Conservation (phyloP, 768 basidiomycete genomes). For the Leccinum imitatum region DNA sequence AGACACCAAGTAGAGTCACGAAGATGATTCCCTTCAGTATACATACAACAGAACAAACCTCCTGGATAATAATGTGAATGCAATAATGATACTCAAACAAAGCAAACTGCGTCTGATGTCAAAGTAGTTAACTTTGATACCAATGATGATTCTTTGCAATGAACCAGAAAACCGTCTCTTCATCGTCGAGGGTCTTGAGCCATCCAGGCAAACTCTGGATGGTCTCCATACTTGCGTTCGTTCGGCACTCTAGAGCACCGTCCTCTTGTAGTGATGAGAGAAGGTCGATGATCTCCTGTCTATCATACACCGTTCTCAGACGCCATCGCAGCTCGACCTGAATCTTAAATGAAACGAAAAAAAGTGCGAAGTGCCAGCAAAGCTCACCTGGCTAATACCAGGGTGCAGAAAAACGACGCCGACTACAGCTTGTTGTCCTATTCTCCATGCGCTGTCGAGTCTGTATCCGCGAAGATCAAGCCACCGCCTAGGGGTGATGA, state of each 20-base stretch:
- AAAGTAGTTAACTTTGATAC: slow-evolving; percentile 53
- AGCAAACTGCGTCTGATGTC: background rate
- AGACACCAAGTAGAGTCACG: too few species aligned
- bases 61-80: slow-evolving; percentile 1
- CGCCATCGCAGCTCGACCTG: slow-evolving; percentile 74
- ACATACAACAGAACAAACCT: background rate
- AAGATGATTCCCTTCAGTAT: background rate
- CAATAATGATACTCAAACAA: slow-evolving; percentile 23
- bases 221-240: slow-evolving; percentile 8
- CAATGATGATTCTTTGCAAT: slow-evolving; percentile 54
- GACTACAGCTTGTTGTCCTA: slow-evolving; percentile 68
- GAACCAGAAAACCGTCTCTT: slow-evolving; percentile 58
- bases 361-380: background rate
- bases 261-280: slow-evolving; percentile 53
- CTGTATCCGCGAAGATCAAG: slow-evolving; percentile 65
- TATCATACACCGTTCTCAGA: slow-evolving; percentile 69
- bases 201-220: slow-evolving; percentile 24
- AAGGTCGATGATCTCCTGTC: slow-evolving; percentile 69
- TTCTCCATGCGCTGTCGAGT: slow-evolving; percentile 65
- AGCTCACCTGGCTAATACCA: slow-evolving; percentile 67
- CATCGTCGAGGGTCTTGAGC: slow-evolving; percentile 44
- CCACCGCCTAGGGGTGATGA: slow-evolving; percentile 73
- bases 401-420: slow-evolving; percentile 68
- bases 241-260: slow-evolving; percentile 40
- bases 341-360: slow-evolving; percentile 9